Evolutionary conservation across 257 asterid species (phyloP).

Genomic region (Gentiana straminea): DNA sequence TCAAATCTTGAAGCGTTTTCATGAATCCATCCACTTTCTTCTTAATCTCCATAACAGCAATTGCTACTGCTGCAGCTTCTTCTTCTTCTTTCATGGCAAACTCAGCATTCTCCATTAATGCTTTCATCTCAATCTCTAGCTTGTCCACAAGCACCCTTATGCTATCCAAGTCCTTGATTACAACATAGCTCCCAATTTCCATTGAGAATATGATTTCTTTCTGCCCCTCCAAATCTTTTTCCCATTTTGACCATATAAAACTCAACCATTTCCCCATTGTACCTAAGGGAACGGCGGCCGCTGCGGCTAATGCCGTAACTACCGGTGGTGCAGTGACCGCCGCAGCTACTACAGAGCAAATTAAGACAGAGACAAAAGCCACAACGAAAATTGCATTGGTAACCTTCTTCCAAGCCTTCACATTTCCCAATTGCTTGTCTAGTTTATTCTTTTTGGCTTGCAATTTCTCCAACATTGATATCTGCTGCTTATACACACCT

Average conservation of each 20-base stretch:
- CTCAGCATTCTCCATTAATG: conserved; percentile 37
- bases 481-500: conserved; percentile 41
- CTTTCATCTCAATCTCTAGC: conserved; percentile 49
- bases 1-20: conserved; percentile 44
- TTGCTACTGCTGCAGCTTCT: conserved; percentile 48
- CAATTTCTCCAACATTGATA: conserved; percentile 43
- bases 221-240: conserved; percentile 46
- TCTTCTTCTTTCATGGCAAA: conserved; percentile 27
- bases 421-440: conserved; percentile 35
- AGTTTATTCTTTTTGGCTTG: conserved; percentile 44
- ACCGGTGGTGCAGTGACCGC: conserved; percentile 76
- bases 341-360: conserved; percentile 83
- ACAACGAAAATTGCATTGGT: conserved; percentile 58
- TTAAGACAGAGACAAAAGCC: conserved; percentile 53
- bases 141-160: conserved; percentile 43
- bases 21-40: conserved; percentile 42
- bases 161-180: conserved; percentile 48
- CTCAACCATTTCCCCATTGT: conserved; percentile 77
- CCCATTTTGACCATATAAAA: conserved; percentile 63
- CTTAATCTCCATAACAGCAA: conserved; percentile 58
- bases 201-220: conserved; percentile 43
- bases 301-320: conserved; percentile 70
- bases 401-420: conserved; percentile 60
- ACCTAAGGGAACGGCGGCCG: conserved; percentile 73
- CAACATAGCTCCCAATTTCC: conserved; percentile 44